Evolutionary conservation across 257 asterid species (phyloP), one percentile per base, ranked within the genome.

Genomic region (Nicotiana benthamiana): DNA sequence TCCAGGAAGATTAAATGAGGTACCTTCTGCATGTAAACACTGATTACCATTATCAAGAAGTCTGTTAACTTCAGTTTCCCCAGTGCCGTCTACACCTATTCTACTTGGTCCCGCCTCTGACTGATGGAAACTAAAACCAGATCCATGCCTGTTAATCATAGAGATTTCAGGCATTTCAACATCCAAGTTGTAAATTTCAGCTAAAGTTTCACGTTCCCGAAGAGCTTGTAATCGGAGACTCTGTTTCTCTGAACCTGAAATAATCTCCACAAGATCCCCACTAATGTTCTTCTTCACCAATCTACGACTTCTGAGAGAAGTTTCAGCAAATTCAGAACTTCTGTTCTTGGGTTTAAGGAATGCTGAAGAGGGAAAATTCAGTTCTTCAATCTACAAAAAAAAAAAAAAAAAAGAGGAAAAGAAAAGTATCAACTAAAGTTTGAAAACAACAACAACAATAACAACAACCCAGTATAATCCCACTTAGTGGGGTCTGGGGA

Each of bases 231-330:
- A 81, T 51, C 32, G 87, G 59, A 68, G 67, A 5, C 40, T 43
- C 40, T 72, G 85, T 75, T 89, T 84, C 80, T 80, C 91, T 48
- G 85, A 66, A 76, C 87, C 86, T 60, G 86, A 83, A 75, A 80
- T 62, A 82, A 82, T 82, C 54, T 82, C 83, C 82, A 79, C 83
- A 70, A 80, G 85, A 60, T 81, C 88, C 83, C 62, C 27, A 80
- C 52, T 79, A 72, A 4, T 62, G 4, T 85, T 89, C 85, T 85
- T 92, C 83, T 90, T 92, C 80, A 87, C 93, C 83, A 90, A 87
- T 84, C 90, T 87, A 79, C 87, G 90, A 74, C 89, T 79, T 83
- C 82, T 90, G 75, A 76, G 26, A 80, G 75, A 87, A 76, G 83
- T 34, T 77, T 80, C 84, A 53, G 75, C 62, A 77, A 60, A 64